Evolutionary conservation across 495 filamentous ascomycete genomes (phyloP), one percentile per base, ranked within the genome.

Genomic region (Trichodelitschia bisporula): DNA sequence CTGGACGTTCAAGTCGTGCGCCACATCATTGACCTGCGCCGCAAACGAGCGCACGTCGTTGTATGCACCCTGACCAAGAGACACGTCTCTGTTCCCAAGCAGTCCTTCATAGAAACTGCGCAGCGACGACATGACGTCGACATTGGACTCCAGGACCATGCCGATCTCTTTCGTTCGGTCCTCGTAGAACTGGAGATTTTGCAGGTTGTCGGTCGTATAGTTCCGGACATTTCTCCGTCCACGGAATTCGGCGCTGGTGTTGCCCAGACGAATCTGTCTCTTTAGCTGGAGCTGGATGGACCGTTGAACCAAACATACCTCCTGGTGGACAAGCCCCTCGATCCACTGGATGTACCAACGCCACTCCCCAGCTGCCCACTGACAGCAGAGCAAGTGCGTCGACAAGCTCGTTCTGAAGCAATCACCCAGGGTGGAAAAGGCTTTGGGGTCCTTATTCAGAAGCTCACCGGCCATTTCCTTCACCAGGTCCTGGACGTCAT

Each of bases 331-430:
- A n/a, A n/a, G n/a, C n/a, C n/a, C n/a, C n/a, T 60, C 55, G 1
- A 58, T 39, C 39, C 41, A 53, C 11, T 43, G 28, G 28, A 60
- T 42, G 35, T 58, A 53, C 36, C 37, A 41, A 15, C 53, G 40
- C 56, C 56, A 60, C 18, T 52, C 47, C 28, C 55, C 50, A 0
- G 30, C 44, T 10, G 56, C 43, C 55, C 55, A 58, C 21, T 56
- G 35, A 26, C 47, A 50, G 33, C 40, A 49, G 17, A 53, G 30
- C 16, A 39, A 19, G 29, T 44, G 42, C 16, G 31, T 28, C 1
- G 39, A 18, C 1, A 44, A 24, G 30, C 30, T 39, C 4, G 39
- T 36, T 18, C 33, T 25, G 19, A 44, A 41, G 14, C 38, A 29
- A 3, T 41, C 32, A 3, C 24, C 32, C 11, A 23, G 14, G 19